These are phyloP conservation scores for Fusarium sp. DNA, from an alignment of 2,329 filamentous ascomycete genomes.

Conservation along the genomic window DNA sequence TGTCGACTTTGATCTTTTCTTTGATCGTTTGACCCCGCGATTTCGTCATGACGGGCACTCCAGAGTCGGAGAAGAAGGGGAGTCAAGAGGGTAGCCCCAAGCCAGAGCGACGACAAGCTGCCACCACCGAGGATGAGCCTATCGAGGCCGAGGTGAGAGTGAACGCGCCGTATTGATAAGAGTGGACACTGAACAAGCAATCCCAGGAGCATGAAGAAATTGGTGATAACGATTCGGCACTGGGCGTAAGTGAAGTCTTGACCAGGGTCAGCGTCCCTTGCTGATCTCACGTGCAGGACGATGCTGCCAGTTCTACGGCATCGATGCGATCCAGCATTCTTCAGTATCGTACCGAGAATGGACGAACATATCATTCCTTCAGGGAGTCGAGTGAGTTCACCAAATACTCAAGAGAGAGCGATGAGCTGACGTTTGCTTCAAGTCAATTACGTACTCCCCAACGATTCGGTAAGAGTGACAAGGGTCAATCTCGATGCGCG, in stretches of 20 bases:
- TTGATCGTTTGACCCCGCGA: background rate
- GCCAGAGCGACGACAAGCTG: background rate
- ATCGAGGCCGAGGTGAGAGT: slow-evolving; percentile 34
- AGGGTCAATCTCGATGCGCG: background rate
- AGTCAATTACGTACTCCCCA: slow-evolving; percentile 48
- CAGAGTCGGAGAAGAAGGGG: background rate
- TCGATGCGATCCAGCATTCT: slow-evolving; percentile 53
- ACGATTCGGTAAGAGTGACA: slow-evolving; percentile 42
- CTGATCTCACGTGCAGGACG: slow-evolving; percentile 34
- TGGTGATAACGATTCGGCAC: slow-evolving; percentile 39
- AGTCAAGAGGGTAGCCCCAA: background rate
- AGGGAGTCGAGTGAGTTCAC: slow-evolving; percentile 42
- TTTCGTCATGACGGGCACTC: slow-evolving; percentile 6
- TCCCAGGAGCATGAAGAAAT: slow-evolving; percentile 11
- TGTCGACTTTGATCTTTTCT: background rate
- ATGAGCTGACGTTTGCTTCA: background rate
- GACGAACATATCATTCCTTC: slow-evolving; percentile 53
- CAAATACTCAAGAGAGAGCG: background rate
- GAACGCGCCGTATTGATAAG: background rate
- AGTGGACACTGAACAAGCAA: background rate
- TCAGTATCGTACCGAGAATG: slow-evolving; percentile 53
- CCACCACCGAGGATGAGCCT: slow-evolving; percentile 8
- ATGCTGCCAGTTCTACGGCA: slow-evolving; percentile 44
- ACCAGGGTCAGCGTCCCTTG: background rate
- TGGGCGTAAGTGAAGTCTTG: slow-evolving; percentile 28